A percentile compares a stretch with the other conserved stretches of the same genome.
Conservation (phyloP, 2,329 filamentous ascomycete species). For the Fusarium verticillioides region DNA sequence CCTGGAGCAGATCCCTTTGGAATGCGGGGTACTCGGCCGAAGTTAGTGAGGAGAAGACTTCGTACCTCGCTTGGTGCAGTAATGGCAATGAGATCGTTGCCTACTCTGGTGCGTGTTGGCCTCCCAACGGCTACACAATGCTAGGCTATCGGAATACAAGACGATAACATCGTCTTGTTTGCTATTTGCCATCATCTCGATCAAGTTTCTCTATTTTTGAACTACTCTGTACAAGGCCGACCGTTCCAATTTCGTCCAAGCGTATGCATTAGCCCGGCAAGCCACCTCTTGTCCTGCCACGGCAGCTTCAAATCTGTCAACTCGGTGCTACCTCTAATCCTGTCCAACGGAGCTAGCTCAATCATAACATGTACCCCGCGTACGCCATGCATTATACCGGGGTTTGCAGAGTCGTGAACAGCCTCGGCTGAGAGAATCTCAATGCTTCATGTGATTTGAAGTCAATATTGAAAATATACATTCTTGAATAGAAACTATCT, state of each 20-base stretch:
- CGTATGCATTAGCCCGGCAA: neutral
- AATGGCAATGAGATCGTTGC: neutral
- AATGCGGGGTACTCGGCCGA: neutral
- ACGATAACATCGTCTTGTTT: too few relatives aligned
- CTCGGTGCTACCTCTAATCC: neutral
- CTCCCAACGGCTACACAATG: neutral
- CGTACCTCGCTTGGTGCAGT: neutral
- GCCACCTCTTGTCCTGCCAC: neutral
- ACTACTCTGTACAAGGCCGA: neutral
- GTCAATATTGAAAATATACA: fast-evolving
- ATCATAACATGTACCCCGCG: neutral
- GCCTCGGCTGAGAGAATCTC: neutral
- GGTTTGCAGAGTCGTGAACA: neutral
- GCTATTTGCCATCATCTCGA: too few relatives aligned
- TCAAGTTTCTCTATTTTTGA: too few relatives aligned
- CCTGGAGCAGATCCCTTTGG: neutral
- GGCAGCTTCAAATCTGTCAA: neutral
- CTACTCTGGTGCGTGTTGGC: neutral
- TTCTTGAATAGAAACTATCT: fast-evolving
- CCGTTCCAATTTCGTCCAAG: neutral
- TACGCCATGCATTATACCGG: fast-evolving
- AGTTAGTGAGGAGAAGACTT: neutral
- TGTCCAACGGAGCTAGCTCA: neutral
- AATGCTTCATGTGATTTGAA: neutral
- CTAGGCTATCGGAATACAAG: too few relatives aligned